Percentiles rank a stretch among this genome's conserved stretches.
Conservation (phyloP, 495 filamentous ascomycete genomes). For the Aspergillus leporis region DNA sequence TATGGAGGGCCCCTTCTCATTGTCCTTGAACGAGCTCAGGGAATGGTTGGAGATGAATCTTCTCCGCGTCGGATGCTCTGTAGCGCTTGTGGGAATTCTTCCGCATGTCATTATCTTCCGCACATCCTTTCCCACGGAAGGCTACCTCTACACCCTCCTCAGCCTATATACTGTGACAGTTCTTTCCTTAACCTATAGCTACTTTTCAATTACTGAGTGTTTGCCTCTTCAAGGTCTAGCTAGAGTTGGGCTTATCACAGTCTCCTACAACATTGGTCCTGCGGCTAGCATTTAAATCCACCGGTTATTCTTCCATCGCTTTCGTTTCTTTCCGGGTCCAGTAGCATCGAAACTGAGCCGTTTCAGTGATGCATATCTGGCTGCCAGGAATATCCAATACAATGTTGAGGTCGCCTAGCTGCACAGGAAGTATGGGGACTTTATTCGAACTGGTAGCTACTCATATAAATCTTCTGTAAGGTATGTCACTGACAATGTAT, state of each 20-base stretch:
- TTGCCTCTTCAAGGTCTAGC: neutral
- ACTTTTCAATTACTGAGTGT: neutral
- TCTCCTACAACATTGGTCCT: neutral
- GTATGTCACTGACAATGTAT: neutral
- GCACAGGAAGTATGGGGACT: neutral
- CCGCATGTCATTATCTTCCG: constrained; percentile 4
- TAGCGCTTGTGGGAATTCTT: neutral
- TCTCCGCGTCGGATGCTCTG: neutral
- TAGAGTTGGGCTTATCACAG: neutral
- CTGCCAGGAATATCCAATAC: neutral
- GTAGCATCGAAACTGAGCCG: neutral
- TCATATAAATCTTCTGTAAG: neutral
- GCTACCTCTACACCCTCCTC: neutral
- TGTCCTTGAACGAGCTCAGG: neutral
- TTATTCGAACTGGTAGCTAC: neutral
- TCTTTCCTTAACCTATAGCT: neutral
- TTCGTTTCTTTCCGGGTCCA: neutral
- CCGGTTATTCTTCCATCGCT: neutral
- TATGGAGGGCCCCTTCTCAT: neutral
- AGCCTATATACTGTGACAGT: neutral
- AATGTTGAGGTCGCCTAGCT: neutral
- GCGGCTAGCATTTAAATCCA: neutral
- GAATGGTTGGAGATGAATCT: neutral
- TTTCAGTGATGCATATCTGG: neutral
- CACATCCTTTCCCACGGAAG: constrained; percentile 3